Conservation (phyloP, 768 basidiomycete genomes). For the Dentipellis fragilis region DNA sequence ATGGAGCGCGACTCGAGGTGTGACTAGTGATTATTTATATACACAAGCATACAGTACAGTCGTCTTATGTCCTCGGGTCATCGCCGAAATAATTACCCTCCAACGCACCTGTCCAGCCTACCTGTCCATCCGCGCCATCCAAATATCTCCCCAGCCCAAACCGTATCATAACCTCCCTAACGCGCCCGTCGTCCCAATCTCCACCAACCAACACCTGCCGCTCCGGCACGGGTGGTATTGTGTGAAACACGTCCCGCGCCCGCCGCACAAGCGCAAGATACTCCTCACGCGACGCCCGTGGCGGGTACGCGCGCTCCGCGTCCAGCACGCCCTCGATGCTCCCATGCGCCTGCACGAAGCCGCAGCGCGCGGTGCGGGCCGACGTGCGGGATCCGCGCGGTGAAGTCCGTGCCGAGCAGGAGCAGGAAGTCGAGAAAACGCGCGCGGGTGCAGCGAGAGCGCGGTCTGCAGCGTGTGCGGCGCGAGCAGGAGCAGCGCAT, state of each 20-base stretch:
- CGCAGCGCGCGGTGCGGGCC: slow-evolving; percentile 73
- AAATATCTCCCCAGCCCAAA: slow-evolving; percentile 37
- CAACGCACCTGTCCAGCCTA: slow-evolving; percentile 39
- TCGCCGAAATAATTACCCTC: slow-evolving; percentile 61
- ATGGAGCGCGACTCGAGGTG: no score
- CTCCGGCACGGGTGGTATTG: slow-evolving; percentile 54
- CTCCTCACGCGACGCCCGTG: slow-evolving; percentile 31
- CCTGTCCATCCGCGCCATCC: slow-evolving; percentile 17
- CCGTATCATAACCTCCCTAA: slow-evolving; percentile 37
- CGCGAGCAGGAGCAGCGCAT: slow-evolving; percentile 54
- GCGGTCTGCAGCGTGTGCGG: slow-evolving; percentile 50
- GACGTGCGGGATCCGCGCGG: slow-evolving; percentile 71
- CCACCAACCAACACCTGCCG: slow-evolving; percentile 22
- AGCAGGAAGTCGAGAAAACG: slow-evolving; percentile 78
- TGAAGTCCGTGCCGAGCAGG: slow-evolving; percentile 86
- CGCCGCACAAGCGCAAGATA: slow-evolving; percentile 58
- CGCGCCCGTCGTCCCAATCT: slow-evolving; percentile 30
- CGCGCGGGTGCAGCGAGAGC: slow-evolving; percentile 43
- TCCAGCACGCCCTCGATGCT: slow-evolving; percentile 64
- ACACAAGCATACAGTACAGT: background rate
- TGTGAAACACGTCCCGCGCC: slow-evolving; percentile 57
- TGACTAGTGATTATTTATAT: no score
- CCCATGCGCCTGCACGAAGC: slow-evolving; percentile 59
- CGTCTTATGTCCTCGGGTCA: slow-evolving; percentile 27
- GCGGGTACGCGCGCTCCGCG: slow-evolving; percentile 38